These are phyloP conservation scores for Rhizopogon vinicolor DNA, from an alignment of 768 basidiomycete species.

Conservation along the genomic window DNA sequence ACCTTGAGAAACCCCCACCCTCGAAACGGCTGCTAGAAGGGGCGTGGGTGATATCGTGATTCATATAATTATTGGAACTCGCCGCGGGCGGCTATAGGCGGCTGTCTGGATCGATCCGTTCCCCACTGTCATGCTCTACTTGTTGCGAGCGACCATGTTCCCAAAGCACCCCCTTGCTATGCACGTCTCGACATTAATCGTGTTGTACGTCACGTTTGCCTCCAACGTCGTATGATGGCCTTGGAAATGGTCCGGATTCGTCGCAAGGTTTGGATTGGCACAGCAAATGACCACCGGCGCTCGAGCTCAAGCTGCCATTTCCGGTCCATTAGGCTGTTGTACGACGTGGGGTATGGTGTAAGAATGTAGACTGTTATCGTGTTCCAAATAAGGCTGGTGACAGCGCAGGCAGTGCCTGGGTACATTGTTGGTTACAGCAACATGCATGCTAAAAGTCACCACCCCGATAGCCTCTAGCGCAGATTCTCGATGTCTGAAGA, in stretches of 20 bases:
- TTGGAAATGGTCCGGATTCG: background rate
- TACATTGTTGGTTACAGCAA: constrained; percentile 4
- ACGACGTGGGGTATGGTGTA: constrained; percentile 2
- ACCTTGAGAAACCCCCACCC: too few relatives aligned
- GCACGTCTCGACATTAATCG: background rate
- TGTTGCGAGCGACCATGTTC: background rate
- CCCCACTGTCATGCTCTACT: background rate
- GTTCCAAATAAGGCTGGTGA: constrained; percentile 17
- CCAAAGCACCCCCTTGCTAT: background rate
- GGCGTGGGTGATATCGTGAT: background rate
- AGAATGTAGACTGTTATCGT: constrained; percentile 12
- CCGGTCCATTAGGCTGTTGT: background rate
- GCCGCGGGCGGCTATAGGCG: background rate
- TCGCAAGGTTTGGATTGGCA: background rate
- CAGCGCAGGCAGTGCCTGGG: constrained; percentile 20
- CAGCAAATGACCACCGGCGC: background rate
- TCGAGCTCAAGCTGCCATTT: background rate
- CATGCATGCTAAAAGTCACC: background rate
- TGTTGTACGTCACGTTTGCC: background rate
- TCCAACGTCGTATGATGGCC: background rate
- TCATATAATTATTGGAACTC: background rate
- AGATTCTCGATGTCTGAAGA: constrained; percentile 8
- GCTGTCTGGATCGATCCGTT: background rate
- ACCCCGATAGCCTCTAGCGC: constrained; percentile 11
- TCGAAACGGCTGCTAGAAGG: too few relatives aligned